Percentiles rank a stretch among this genome's conserved stretches.
These are phyloP conservation scores for Pittosporum tobira DNA, from an alignment of 129 eudicot genomes.

Conservation along the genomic window DNA sequence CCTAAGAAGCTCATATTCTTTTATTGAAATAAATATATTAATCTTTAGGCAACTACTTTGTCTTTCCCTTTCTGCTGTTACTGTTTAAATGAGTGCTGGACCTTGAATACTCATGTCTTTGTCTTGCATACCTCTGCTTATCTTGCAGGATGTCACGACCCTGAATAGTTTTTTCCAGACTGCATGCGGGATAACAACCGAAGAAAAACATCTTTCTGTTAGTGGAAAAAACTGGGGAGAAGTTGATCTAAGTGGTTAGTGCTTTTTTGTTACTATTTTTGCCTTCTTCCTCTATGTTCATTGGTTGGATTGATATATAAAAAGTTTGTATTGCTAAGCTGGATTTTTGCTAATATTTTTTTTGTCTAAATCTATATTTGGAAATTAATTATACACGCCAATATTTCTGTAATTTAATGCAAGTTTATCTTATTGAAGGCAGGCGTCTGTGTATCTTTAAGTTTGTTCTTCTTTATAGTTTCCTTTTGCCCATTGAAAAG, in stretches of 20 bases:
- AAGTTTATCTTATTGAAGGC: no score
- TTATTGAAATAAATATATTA: no score
- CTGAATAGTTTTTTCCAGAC: constrained; percentile 70
- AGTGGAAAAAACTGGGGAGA: constrained; percentile 98
- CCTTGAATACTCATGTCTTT: not conserved
- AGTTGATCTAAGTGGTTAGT: constrained; percentile 81
- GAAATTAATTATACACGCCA: no score
- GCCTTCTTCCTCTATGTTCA: not conserved
- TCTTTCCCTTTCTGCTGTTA: not conserved
- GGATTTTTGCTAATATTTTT: no score
- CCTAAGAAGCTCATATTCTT: not conserved
- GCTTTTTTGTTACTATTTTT: not conserved
- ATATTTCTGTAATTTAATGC: no score
- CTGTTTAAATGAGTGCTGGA: not conserved
- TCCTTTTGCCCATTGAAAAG: not conserved
- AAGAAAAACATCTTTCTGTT: constrained; percentile 90
- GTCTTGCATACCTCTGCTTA: not conserved
- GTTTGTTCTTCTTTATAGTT: not conserved
- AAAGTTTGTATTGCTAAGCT: no score
- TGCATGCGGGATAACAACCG: constrained; percentile 59
- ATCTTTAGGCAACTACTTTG: not conserved
- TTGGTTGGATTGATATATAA: not conserved
- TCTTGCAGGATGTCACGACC: constrained; percentile 77
- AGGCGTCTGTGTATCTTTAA: not conserved
- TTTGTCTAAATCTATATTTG: no score